phyloP scores from a whole-genome alignment of 306 rosid genomes.

The Gillenia trifoliata region DNA sequence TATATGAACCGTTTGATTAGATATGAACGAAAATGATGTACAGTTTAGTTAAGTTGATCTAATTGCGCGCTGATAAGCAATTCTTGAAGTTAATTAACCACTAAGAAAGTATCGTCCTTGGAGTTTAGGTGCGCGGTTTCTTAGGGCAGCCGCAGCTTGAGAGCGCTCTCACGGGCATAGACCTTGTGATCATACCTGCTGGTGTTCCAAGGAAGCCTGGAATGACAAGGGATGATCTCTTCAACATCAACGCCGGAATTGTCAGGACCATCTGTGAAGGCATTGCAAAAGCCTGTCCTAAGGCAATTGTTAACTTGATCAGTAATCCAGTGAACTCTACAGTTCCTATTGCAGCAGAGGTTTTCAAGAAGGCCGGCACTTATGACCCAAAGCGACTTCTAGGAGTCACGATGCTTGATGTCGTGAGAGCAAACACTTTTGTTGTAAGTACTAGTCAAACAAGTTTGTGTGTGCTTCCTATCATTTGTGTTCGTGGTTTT shows the following conservation, averaged over 20 bases:
- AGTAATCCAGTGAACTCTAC: conserved; percentile 98
- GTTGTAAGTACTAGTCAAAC: conserved; percentile 44
- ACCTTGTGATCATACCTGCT: conserved; percentile 84
- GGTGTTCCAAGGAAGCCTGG: conserved; percentile 97
- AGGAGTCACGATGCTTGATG: conserved; percentile 91
- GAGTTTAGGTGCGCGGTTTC: conserved; percentile 74
- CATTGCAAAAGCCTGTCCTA: conserved; percentile 70
- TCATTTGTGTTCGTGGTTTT: neutral
- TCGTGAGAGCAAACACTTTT: conserved; percentile 90
- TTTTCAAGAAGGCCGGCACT: conserved; percentile 86
- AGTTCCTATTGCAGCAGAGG: conserved; percentile 92
- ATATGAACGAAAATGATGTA: neutral
- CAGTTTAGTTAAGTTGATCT: neutral
- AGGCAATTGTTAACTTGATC: conserved; percentile 87
- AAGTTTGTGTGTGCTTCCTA: neutral
- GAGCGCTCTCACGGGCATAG: conserved; percentile 80
- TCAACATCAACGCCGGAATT: conserved; percentile 92
- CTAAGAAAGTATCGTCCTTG: neutral
- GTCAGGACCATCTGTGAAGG: conserved; percentile 87
- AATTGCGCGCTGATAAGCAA: neutral
- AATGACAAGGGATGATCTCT: conserved; percentile 95
- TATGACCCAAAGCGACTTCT: conserved; percentile 87
- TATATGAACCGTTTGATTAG: neutral
- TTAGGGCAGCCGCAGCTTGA: conserved; percentile 84
- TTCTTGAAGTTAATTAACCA: neutral